Base-by-base conservation (phyloP, 192 early-diverging fungal species). In the Phycomyces blakesleeanus region DNA sequence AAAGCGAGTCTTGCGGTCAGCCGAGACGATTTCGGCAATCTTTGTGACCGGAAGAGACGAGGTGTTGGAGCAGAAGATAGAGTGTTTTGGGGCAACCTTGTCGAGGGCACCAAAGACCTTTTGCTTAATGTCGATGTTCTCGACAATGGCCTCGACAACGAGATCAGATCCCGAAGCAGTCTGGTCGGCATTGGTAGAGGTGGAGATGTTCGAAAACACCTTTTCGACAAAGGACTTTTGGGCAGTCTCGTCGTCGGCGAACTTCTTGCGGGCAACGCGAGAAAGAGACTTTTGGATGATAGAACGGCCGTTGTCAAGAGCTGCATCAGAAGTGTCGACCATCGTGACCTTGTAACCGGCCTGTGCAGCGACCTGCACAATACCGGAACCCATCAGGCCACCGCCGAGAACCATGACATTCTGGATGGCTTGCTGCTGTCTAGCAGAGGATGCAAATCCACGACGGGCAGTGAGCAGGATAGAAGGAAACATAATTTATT, bases 81-180 rank as follows among this genome's bases (percentile, higher is more conserved):
- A 76, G 44, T 78, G 64, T 37, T 73, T 58, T 5, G 92, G 91
- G 1, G 93, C 90, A 14, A 77, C 83, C 44, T 76, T 71, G 73
- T 93, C 93, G 22, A 94, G 74, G 27, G 65, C 63, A 16, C 72
- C 68, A 70, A 98, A 98, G 53, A 96, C 73, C 40, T 82, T 77
- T 63, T 90, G 91, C 84, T 98, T 98, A 34, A 85, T 81, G 56
- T 82, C 75, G 52, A 98, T 75, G 78, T 98, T 95, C 76, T 98
- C 96, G 0, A 98, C 92, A 72, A 96, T 92, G 11, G 96, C 96
- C 78, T 98, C 96, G 27, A 98, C 79, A n/a, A 95, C 85, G 54
- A 98, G 74, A 67, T 93, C 92, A 2, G 91, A 78, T 7, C 81
- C 57, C 44, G 68, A 60, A 1, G 82, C 91, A 15, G 89, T 85